Evolutionary conservation across 1,284 basidiomycete species (phyloP), one percentile per base, ranked within the genome.

Genomic region (Chalciporus piperatoides): DNA sequence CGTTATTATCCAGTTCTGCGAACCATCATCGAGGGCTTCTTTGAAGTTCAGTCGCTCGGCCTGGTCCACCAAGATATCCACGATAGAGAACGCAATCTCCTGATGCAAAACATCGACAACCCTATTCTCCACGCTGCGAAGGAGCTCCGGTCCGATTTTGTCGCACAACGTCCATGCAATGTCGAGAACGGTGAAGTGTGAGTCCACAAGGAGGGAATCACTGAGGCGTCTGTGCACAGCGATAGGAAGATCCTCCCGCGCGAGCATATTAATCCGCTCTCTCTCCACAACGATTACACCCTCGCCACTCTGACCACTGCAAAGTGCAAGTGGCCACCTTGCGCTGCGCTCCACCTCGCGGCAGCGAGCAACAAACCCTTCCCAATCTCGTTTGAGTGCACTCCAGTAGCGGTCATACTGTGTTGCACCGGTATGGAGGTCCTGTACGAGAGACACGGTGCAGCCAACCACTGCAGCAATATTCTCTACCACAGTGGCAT

Each of bases 381-480:
- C 88, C 92, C 93, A 97, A 59, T 97, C 92, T 35, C 89, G 74
- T 66, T 92, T 94, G 55, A 95, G 70, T 0, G 85, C 82, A 59
- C 81, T 86, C 80, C 89, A 87, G 65, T 90, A 94, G 46, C 82
- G 82, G 42, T 82, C 81, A 58, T 92, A 78, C 53, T 89, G 82
- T 33, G 83, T 76, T 17, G 85, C 84, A 9, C 92, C 93, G 0
- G 90, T 93, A 54, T 84, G 81, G 0, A 83, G 76, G 60, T 91
- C 88, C 33, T 79, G 78, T 56, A 81, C 78, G 36, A 94, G 75
- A 48, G 76, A 76, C 24, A 96, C 83, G 1, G 88, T 86, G 57
- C 84, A 91, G 1, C 92, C 94, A 17, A 97, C 90, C n/a, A 92
- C 82, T 4, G 84, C 83, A 1, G 81, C 82, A 40, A 92, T 90